These are phyloP conservation scores for Williopsis jadinii DNA, from an alignment of 1,139 yeast species.

Conservation along the genomic window DNA sequence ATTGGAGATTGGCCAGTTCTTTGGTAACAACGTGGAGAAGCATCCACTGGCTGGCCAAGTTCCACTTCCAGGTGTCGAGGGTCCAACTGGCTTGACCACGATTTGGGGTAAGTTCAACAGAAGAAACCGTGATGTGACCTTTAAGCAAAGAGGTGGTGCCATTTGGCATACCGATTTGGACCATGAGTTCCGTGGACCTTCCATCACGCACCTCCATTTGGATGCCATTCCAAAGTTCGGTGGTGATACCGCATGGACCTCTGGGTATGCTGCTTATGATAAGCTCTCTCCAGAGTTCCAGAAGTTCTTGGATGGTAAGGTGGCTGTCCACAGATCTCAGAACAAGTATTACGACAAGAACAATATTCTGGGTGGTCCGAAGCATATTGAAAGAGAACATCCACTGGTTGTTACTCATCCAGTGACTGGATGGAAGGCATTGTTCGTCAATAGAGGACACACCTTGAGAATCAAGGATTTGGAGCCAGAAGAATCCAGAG, in stretches of 20 bases:
- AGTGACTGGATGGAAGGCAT: conserved; percentile 7
- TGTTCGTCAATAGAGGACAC: conserved; percentile 1
- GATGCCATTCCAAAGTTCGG: conserved; percentile 17
- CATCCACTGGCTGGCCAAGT: conserved; percentile 37
- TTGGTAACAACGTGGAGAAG: conserved; percentile 30
- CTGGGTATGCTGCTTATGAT: conserved; percentile 4
- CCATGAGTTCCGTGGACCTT: conserved; percentile 30
- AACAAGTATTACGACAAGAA: conserved; percentile 1
- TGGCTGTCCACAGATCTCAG: conserved; percentile 1
- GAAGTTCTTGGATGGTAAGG: conserved; percentile 3
- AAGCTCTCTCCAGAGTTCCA: conserved; percentile 2
- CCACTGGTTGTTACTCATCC: conserved; percentile 6
- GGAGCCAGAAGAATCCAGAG: conserved; percentile 18
- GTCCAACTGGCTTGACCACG: conserved; percentile 38
- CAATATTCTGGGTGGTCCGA: background rate
- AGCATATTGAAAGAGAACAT: conserved; percentile 2
- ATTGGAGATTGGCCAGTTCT: conserved; percentile 35
- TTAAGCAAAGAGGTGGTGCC: conserved; percentile 37
- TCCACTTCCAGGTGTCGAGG: conserved; percentile 3
- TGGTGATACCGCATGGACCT: conserved; percentile 3
- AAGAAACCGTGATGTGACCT: conserved; percentile 23
- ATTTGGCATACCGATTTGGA: conserved; percentile 43
- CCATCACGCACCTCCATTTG: conserved; percentile 20
- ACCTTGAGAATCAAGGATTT: conserved; percentile 2
- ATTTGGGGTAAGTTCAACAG: conserved; percentile 43